Evolutionary conservation across 2,329 filamentous ascomycete genomes (phyloP).

Genomic region (Thermothelomyces thermophilus): DNA sequence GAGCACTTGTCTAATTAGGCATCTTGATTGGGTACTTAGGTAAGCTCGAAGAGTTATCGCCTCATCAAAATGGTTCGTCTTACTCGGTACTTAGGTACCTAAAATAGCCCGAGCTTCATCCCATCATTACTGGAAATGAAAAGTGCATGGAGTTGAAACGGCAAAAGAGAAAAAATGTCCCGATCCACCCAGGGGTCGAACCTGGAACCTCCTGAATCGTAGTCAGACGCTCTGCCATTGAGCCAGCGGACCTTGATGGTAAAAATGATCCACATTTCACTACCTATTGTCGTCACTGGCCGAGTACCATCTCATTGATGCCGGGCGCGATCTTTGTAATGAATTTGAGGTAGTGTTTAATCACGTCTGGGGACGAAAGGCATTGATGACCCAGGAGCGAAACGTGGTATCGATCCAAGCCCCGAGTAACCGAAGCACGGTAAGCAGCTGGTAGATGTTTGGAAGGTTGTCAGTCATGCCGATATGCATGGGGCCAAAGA

Average conservation of each 20-base stretch:
- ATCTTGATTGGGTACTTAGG: too few relatives aligned
- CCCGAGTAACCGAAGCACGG: slow-evolving; percentile 7
- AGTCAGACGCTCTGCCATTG: slow-evolving; percentile 13
- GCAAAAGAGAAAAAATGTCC: neutral
- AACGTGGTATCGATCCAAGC: slow-evolving; percentile 13
- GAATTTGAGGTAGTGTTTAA: neutral
- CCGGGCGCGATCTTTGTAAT: neutral
- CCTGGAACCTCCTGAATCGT: slow-evolving; percentile 13
- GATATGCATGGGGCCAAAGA: slow-evolving; percentile 11
- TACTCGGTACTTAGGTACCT: too few relatives aligned
- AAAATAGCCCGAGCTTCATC: too few relatives aligned
- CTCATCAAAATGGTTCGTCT: too few relatives aligned
- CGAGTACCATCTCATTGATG: too few relatives aligned
- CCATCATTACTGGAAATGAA: too few relatives aligned
- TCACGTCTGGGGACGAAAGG: slow-evolving; percentile 28
- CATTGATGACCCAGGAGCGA: slow-evolving; percentile 8
- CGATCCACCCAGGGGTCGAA: slow-evolving; percentile 15
- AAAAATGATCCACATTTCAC: neutral
- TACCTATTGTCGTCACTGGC: too few relatives aligned
- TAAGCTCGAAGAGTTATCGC: too few relatives aligned
- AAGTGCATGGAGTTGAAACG: neutral
- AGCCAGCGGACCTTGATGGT: slow-evolving; percentile 6
- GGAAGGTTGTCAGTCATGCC: slow-evolving; percentile 14
- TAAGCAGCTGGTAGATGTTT: slow-evolving; percentile 15
- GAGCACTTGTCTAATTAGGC: too few relatives aligned